phyloP scores from a whole-genome alignment of 73 alveolate genomes.

The Loxodes magnus region DNA sequence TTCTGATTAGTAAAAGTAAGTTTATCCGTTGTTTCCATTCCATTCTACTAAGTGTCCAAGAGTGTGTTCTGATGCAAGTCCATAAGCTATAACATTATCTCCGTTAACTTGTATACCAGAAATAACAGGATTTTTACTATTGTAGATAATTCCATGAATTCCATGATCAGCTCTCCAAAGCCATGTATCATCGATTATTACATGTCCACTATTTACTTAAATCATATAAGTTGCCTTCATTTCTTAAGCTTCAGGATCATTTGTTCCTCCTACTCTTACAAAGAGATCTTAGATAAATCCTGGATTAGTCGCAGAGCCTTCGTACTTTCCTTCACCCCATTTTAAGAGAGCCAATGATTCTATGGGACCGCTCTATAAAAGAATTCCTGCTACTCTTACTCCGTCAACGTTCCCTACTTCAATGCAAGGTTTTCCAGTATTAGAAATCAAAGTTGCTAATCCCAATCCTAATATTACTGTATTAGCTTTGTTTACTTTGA shows the following conservation, averaged over 20 bases:
- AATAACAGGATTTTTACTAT: background rate
- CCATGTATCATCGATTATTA: background rate
- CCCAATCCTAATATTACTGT: background rate
- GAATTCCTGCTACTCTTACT: background rate
- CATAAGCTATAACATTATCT: background rate
- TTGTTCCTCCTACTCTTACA: background rate
- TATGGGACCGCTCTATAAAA: background rate
- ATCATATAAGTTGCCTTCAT: background rate
- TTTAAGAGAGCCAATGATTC: background rate
- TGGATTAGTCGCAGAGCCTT: background rate
- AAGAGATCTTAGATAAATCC: background rate
- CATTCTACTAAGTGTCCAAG: background rate
- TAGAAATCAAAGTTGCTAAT: background rate
- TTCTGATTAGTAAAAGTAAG: background rate
- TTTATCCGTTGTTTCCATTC: background rate
- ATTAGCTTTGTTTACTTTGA: background rate
- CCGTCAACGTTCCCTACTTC: background rate
- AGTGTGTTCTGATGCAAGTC: background rate
- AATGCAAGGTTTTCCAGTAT: background rate
- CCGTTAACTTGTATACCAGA: background rate
- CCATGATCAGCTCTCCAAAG: background rate
- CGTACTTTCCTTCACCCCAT: background rate
- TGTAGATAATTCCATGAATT: background rate
- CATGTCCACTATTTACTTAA: background rate
- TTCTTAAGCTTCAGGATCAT: background rate